Conservation (phyloP, 768 basidiomycete genomes). For the Polyporus arcularius region DNA sequence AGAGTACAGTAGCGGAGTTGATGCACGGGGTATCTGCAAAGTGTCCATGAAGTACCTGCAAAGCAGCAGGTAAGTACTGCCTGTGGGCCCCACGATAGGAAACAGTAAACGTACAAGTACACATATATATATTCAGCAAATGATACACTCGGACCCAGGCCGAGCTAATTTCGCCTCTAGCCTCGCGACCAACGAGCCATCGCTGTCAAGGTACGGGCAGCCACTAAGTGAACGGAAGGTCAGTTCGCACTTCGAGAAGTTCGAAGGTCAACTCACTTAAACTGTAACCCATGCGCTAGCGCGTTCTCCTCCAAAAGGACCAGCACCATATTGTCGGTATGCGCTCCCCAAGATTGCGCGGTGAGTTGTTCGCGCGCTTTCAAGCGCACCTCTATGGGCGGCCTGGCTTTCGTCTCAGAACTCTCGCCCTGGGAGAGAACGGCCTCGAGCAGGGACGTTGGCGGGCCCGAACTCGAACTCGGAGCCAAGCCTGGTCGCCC, state of each 20-base stretch:
- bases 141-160: constrained; percentile 23
- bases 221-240: constrained; percentile 17
- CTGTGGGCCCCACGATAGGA: no score
- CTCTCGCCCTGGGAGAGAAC: neutral
- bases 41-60: no score
- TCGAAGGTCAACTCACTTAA: constrained; percentile 4
- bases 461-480: neutral
- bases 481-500: neutral
- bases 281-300: constrained; percentile 9
- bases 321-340: constrained; percentile 31
- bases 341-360: constrained; percentile 9
- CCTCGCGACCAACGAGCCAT: constrained; percentile 26
- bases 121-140: constrained; percentile 16
- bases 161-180: constrained; percentile 27
- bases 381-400: constrained; percentile 10
- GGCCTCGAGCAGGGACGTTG: constrained; percentile 5
- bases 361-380: constrained; percentile 27
- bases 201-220: constrained; percentile 20
- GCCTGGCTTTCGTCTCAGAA: constrained; percentile 10
- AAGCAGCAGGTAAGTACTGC: no score
- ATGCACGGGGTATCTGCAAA: no score
- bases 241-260: constrained; percentile 16
- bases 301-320: constrained; percentile 22
- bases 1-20: no score
- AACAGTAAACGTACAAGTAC: no score